phyloP scores from a whole-genome alignment of 495 filamentous ascomycete species.

The Aspergillus baeticus region DNA sequence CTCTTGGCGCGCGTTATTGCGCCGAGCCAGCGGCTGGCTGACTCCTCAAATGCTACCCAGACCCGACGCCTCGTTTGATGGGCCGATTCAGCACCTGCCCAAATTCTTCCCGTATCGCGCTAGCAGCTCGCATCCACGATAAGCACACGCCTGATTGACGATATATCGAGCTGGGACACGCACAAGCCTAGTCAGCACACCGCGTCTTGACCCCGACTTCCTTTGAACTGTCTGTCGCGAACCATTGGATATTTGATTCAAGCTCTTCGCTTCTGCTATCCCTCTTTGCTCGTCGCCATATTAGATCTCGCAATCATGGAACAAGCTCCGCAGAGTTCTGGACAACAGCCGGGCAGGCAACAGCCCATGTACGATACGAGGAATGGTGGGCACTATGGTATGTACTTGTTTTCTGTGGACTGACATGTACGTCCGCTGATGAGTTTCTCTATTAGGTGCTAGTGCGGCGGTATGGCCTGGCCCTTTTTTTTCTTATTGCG shows the following conservation, averaged over 20 bases:
- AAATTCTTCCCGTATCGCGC: neutral
- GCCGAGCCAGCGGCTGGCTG: neutral
- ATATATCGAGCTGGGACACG: neutral
- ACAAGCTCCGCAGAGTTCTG: conserved; percentile 49
- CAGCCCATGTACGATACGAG: conserved; percentile 73
- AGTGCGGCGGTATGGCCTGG: conserved; percentile 74
- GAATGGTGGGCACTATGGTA: conserved; percentile 89
- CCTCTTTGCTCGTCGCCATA: neutral
- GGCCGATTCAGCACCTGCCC: neutral
- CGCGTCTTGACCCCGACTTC: too few species aligned
- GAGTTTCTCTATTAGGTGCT: conserved; percentile 64
- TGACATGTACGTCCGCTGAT: too few species aligned
- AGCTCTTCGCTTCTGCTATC: neutral
- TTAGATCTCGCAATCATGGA: conserved; percentile 47
- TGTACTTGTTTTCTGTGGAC: neutral
- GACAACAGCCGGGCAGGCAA: conserved; percentile 57
- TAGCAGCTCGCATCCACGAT: neutral
- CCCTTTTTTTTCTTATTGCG: neutral
- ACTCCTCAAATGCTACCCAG: neutral
- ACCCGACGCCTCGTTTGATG: neutral
- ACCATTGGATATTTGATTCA: neutral
- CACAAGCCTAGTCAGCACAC: neutral
- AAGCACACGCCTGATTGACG: neutral
- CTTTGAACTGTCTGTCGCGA: neutral
- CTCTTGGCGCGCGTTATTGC: neutral